phyloP scores from a whole-genome alignment of 495 filamentous ascomycete genomes.

The Aspergillus sclerotiicarbonarius region DNA sequence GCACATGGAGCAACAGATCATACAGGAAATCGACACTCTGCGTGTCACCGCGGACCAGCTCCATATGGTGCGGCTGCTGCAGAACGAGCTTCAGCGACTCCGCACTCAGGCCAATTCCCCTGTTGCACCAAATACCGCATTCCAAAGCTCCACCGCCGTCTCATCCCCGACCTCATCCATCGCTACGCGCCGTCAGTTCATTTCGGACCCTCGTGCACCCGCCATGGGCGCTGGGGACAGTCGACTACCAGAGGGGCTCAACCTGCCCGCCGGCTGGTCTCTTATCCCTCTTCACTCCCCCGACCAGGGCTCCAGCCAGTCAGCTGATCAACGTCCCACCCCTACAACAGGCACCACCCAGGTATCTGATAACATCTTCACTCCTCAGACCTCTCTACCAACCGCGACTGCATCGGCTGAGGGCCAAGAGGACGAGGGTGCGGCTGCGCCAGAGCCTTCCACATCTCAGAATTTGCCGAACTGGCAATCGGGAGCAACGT shows the following conservation, averaged over 20 bases:
- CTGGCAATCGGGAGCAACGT: conserved; percentile 17
- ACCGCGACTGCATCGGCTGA: not conserved
- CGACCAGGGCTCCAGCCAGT: conserved; percentile 16
- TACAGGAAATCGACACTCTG: conserved; percentile 59
- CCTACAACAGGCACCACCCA: conserved; percentile 7
- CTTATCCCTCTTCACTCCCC: conserved; percentile 64
- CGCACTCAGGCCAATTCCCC: conserved; percentile 40
- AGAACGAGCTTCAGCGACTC: conserved; percentile 62
- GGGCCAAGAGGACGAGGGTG: not conserved
- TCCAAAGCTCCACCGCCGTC: conserved; percentile 20
- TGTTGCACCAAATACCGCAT: conserved; percentile 17
- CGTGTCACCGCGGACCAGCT: conserved; percentile 56
- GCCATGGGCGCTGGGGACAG: conserved; percentile 63
- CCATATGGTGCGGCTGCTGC: conserved; percentile 52
- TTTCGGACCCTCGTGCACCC: conserved; percentile 30
- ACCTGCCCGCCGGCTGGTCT: conserved; percentile 74
- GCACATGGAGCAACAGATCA: conserved; percentile 63
- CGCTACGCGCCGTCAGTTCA: conserved; percentile 27
- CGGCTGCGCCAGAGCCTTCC: conserved; percentile 1
- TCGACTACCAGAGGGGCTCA: conserved; percentile 69
- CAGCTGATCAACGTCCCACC: conserved; percentile 3
- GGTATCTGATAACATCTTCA: not conserved
- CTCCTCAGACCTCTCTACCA: not conserved
- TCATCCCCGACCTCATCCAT: conserved; percentile 22
- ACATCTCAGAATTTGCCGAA: conserved; percentile 11